phyloP scores from a whole-genome alignment of 202 grass and related monocot species.

The Cymbopogon flexuosus region DNA sequence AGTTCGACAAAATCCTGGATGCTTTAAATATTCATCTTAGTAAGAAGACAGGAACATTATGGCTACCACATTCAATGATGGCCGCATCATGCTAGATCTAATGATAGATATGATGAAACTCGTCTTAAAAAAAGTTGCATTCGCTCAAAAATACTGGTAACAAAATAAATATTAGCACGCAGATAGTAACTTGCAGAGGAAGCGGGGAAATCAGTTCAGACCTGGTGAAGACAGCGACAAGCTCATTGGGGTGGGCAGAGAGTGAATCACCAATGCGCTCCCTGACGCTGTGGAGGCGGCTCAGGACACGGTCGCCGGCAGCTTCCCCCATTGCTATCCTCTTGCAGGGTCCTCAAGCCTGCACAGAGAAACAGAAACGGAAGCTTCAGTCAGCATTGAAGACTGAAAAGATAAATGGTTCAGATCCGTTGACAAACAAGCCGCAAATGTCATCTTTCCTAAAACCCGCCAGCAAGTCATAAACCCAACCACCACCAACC shows the following conservation, averaged over 20 bases:
- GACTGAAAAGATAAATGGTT: not conserved
- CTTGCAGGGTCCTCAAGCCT: conserved; percentile 43
- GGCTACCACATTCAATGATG: not conserved
- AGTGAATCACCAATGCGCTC: conserved; percentile 81
- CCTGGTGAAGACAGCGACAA: conserved; percentile 90
- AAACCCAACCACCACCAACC: conserved; percentile 8
- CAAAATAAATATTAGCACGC: not conserved
- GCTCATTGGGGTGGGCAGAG: conserved; percentile 84
- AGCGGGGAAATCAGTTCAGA: not conserved
- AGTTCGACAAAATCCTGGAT: not conserved
- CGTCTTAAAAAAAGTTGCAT: not conserved
- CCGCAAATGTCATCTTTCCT: not conserved
- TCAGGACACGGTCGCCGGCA: conserved; percentile 57
- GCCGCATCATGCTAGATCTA: not conserved
- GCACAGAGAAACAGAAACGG: not conserved
- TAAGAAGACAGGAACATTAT: not conserved
- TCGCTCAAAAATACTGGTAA: not conserved
- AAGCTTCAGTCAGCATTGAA: not conserved
- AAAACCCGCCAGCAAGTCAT: not conserved
- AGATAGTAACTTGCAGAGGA: not conserved
- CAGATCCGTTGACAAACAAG: not conserved
- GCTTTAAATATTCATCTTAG: conserved; percentile 14
- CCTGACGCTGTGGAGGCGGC: conserved; percentile 83
- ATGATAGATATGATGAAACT: not conserved
- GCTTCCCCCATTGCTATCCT: conserved; percentile 55